Base-by-base conservation (phyloP, 805 yeast genomes). In the Cyberlindnera americana region DNA sequence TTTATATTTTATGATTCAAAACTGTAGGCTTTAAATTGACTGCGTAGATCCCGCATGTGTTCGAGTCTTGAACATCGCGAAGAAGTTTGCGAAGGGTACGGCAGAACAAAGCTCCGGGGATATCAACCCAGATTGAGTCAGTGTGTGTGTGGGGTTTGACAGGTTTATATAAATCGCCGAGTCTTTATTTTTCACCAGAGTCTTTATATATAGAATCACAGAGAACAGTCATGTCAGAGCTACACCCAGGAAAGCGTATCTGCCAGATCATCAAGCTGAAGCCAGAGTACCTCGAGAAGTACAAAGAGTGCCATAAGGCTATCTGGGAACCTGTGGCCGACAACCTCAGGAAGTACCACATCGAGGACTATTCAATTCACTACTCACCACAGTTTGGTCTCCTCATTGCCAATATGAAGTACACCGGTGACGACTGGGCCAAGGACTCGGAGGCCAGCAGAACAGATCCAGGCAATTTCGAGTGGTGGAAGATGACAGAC, bases 401-500 rank as follows among this genome's bases (percentile, higher is more conserved):
- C 14, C 44, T 67, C 15, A 65, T 66, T 37, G 69, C 69, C 27
- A 58, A 43, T 33, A 56, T 66, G 54, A 65, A 64, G 42, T 66
- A 66, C 42, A 51, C 62, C 9, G 72, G 72, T 9, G 61, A 63
- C 32, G 53, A 66, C 40, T 62, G 66, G 64, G 66, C 49, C 19
- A 44, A 44, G 25, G 72, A 66, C 40, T 41, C 59, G 1, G 62
- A 59, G 36, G 49, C 48, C 7, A 64, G 64, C 50, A 44, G 66
- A 33, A 35, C 40, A 6, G 69, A 66, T 32, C 61, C 59, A 19
- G 68, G 59, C 2, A 66, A 67, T 46, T 59, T 56, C 31, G 57
- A 62, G 26, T 66, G 71, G 72, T 66, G 72, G 72, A 46, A 45
- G 32, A 50, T 61, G 54, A 65, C 69, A 11, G 72, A 66, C 43